phyloP scores from a whole-genome alignment of 345 rosid species.

The Trapa incisa region DNA sequence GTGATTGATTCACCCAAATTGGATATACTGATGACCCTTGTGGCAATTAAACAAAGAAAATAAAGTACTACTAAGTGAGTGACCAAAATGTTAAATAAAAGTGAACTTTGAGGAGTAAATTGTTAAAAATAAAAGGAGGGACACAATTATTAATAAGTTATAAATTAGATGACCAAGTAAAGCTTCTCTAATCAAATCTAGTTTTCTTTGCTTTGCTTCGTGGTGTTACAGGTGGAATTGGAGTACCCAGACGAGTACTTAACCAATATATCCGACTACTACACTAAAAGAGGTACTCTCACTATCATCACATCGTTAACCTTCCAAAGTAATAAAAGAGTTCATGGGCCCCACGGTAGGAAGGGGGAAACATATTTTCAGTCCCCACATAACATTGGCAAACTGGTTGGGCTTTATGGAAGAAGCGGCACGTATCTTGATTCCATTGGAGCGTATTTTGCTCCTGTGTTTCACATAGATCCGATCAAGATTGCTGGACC shows the following conservation, averaged over 20 bases:
- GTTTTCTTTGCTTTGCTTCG: not conserved
- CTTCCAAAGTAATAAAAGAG: slow-evolving; percentile 7
- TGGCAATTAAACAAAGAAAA: no score
- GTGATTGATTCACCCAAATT: no score
- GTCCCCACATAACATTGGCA: not conserved
- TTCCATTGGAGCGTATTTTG: slow-evolving; percentile 6
- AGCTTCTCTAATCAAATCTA: no score
- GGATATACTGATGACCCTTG: no score
- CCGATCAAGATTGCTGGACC: slow-evolving; percentile 1
- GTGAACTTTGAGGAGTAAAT: no score
- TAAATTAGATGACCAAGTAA: no score
- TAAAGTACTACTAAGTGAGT: no score
- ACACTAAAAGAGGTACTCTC: not conserved
- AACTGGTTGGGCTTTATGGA: not conserved
- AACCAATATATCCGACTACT: not conserved
- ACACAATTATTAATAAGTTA: not conserved
- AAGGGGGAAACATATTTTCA: not conserved
- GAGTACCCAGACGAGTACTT: slow-evolving; percentile 1
- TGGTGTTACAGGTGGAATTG: not conserved
- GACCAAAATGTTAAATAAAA: no score
- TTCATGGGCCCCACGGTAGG: not conserved
- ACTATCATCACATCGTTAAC: not conserved
- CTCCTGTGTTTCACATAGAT: not conserved
- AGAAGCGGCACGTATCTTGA: fast-evolving
- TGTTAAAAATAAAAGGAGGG: no score